These are phyloP conservation scores for Cladophialophora yegresii DNA, from an alignment of 2,329 filamentous ascomycete species.

Conservation along the genomic window DNA sequence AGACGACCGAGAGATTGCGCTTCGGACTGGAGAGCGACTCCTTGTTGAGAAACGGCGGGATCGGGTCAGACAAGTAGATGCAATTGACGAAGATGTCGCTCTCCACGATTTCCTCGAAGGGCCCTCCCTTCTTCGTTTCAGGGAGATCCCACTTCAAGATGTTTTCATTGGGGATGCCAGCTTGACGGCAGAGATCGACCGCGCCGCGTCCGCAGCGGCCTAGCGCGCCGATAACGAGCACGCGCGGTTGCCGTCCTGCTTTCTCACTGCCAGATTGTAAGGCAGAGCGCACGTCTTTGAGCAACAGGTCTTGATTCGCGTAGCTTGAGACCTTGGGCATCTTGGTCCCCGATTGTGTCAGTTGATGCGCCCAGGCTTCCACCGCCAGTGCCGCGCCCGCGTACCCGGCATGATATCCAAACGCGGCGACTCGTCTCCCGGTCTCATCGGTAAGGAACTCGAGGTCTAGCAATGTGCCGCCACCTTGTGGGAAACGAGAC, in stretches of 20 bases:
- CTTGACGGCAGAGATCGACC: slow-evolving; percentile 73
- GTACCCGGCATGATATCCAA: slow-evolving; percentile 71
- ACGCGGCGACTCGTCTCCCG: slow-evolving; percentile 58
- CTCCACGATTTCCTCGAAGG: slow-evolving; percentile 76
- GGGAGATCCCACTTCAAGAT: slow-evolving; percentile 76
- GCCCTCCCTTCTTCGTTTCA: slow-evolving; percentile 75
- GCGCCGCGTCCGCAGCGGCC: slow-evolving; percentile 80
- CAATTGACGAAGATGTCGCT: slow-evolving; percentile 79
- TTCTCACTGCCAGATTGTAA: slow-evolving; percentile 68
- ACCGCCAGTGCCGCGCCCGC: slow-evolving; percentile 70
- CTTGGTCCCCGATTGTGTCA: slow-evolving; percentile 67
- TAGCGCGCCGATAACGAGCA: slow-evolving; percentile 78
- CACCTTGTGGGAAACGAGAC: slow-evolving; percentile 73
- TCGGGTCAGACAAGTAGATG: slow-evolving; percentile 79
- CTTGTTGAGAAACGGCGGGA: slow-evolving; percentile 77
- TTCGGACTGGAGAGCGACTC: slow-evolving; percentile 67
- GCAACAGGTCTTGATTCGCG: slow-evolving; percentile 71
- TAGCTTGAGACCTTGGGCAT: slow-evolving; percentile 66
- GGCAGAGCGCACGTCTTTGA: slow-evolving; percentile 71
- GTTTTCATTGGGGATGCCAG: slow-evolving; percentile 68
- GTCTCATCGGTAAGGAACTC: slow-evolving; percentile 78
- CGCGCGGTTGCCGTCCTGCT: slow-evolving; percentile 66
- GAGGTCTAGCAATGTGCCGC: slow-evolving; percentile 77
- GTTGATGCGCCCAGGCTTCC: slow-evolving; percentile 69
- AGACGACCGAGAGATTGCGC: slow-evolving; percentile 76